A percentile compares a stretch with the other conserved stretches of the same genome.
phyloP scores from a whole-genome alignment of 768 basidiomycete genomes.

The Pulveroboletus ravenelii region DNA sequence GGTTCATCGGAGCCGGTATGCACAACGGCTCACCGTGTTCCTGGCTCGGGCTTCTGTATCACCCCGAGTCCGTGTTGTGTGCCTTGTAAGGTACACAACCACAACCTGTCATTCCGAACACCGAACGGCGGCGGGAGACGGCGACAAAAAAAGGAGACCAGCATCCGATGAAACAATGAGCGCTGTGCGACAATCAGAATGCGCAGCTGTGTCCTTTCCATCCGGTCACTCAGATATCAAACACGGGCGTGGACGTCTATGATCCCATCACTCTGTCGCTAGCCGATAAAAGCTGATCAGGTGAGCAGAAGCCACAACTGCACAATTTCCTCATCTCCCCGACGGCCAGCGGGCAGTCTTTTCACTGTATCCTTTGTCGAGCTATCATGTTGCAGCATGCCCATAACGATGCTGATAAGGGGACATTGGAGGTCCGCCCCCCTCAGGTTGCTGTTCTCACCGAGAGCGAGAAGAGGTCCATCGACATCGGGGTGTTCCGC shows the following conservation, averaged over 20 bases:
- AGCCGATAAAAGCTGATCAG: slow-evolving; percentile 22
- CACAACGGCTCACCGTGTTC: not conserved
- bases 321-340: slow-evolving; percentile 1
- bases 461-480: slow-evolving; percentile 38
- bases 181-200: slow-evolving; percentile 2
- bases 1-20: slow-evolving; percentile 9
- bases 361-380: slow-evolving; percentile 8
- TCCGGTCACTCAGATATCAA: slow-evolving; percentile 4
- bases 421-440: slow-evolving; percentile 44
- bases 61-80: not conserved
- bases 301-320: not conserved
- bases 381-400: slow-evolving; percentile 41
- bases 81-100: not conserved
- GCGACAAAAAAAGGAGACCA: slow-evolving; percentile 5
- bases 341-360: slow-evolving; percentile 9
- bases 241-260: slow-evolving; percentile 9
- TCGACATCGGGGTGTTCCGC: slow-evolving; percentile 26
- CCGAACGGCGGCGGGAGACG: not conserved
- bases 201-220: not conserved
- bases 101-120: not conserved
- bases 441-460: slow-evolving; percentile 29
- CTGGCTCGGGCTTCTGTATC: not conserved
- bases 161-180: slow-evolving; percentile 9
- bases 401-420: slow-evolving; percentile 56
- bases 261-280: slow-evolving; percentile 5